phyloP scores from a whole-genome alignment of 352 stramenopile genomes.

The Plasmopara halstedii region DNA sequence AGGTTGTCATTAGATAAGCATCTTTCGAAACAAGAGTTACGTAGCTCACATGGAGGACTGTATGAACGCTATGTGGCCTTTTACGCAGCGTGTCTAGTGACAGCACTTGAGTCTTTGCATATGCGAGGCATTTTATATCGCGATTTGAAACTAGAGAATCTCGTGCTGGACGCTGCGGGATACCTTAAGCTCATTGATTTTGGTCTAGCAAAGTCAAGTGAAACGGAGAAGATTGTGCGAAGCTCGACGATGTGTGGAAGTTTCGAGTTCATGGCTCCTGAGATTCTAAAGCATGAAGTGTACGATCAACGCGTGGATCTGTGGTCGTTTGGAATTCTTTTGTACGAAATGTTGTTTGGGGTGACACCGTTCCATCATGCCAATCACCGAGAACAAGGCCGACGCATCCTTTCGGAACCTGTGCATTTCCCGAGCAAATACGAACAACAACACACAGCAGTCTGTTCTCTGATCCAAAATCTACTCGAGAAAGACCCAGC shows the following conservation, averaged over 20 bases:
- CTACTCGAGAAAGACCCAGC: conserved; percentile 46
- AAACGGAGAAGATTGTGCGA: conserved; percentile 30
- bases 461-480: conserved; percentile 35
- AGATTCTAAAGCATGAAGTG: conserved; percentile 46
- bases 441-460: conserved; percentile 26
- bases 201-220: conserved; percentile 50
- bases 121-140: conserved; percentile 57
- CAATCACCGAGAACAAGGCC: conserved; percentile 62
- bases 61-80: conserved; percentile 85
- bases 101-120: conserved; percentile 86
- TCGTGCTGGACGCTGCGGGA: conserved; percentile 78
- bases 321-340: conserved; percentile 71
- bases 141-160: conserved; percentile 85
- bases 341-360: conserved; percentile 62
- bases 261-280: conserved; percentile 71
- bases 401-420: conserved; percentile 49
- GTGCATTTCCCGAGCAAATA: conserved; percentile 54
- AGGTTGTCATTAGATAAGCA: conserved; percentile 37
- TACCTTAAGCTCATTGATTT: conserved; percentile 82
- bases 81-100: conserved; percentile 91
- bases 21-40: conserved; percentile 29
- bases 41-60: conserved; percentile 52
- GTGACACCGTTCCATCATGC: conserved; percentile 82
- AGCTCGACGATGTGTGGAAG: conserved; percentile 63
- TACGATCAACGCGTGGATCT: conserved; percentile 61